These are phyloP conservation scores for Bacidia rubella DNA, from an alignment of 495 filamentous ascomycete genomes.

Conservation along the genomic window DNA sequence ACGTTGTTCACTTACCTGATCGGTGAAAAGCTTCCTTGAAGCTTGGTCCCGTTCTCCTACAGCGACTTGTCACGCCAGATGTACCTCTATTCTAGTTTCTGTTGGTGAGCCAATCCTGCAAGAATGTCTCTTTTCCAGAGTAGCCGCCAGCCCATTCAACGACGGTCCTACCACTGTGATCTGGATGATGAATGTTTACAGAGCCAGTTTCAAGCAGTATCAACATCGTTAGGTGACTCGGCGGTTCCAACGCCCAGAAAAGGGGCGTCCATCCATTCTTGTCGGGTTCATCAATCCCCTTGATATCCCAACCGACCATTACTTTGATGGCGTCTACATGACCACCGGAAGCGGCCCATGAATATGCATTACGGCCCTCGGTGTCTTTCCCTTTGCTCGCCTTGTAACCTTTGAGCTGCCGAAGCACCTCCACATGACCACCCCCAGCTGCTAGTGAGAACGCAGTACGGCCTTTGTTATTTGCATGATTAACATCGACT, in stretches of 20 bases:
- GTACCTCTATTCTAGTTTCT: too few species aligned
- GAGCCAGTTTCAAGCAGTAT: background rate
- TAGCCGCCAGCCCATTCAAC: conserved; percentile 1
- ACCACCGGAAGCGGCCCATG: conserved; percentile 3
- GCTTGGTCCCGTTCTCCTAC: too few species aligned
- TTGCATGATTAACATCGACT: background rate
- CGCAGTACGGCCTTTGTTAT: background rate
- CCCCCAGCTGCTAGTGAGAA: background rate
- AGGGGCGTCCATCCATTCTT: conserved; percentile 3
- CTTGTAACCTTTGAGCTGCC: background rate
- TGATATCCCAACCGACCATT: background rate
- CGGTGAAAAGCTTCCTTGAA: too few species aligned
- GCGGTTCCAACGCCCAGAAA: conserved; percentile 4
- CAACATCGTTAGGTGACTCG: background rate
- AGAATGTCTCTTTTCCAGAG: background rate
- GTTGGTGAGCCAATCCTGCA: background rate
- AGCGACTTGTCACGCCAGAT: too few species aligned
- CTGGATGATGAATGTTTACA: conserved; percentile 3
- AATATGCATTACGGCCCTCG: background rate
- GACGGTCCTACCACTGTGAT: conserved; percentile 4
- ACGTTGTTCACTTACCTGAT: too few species aligned
- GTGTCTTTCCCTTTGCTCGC: conserved; percentile 3
- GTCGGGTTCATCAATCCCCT: conserved; percentile 1
- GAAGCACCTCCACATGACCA: background rate
- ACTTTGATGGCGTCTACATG: background rate